Evolutionary conservation across 441 rosid genomes (phyloP).

Genomic region (Populus hybrid): DNA sequence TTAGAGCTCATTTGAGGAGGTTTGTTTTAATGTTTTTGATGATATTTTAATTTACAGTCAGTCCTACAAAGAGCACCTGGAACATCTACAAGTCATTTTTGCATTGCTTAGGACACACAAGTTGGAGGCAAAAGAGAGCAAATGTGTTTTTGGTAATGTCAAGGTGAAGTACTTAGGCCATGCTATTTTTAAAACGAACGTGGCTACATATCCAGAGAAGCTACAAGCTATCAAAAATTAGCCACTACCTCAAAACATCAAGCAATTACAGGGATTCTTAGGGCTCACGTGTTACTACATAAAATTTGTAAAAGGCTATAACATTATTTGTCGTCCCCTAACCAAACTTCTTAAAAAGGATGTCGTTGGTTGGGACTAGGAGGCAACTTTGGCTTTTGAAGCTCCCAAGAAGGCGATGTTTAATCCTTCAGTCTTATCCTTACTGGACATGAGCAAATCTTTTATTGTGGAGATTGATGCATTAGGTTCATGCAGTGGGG

Average conservation of each 20-base stretch:
- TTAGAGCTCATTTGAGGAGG: neutral
- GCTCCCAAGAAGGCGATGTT: neutral
- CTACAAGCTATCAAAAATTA: no score
- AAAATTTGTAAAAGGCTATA: neutral
- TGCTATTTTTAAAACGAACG: no score
- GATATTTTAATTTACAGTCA: neutral
- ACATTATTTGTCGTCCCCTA: neutral
- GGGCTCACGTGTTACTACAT: neutral
- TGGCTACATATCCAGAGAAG: no score
- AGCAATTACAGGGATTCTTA: neutral
- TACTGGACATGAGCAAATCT: neutral
- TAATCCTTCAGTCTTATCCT: neutral
- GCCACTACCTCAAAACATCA: no score
- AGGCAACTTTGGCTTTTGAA: neutral
- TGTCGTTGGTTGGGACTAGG: neutral
- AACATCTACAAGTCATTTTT: neutral
- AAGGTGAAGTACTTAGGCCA: no score
- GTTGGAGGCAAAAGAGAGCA: neutral
- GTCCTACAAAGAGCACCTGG: neutral
- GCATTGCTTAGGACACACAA: neutral
- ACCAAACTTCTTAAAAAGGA: neutral
- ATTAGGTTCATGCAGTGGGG: neutral
- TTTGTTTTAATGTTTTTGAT: neutral
- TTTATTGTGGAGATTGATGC: conserved; percentile 3
- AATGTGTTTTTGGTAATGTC: neutral